These are phyloP conservation scores for Wallacemonas rigidus DNA, from an alignment of 208 protist genomes.

Conservation along the genomic window DNA sequence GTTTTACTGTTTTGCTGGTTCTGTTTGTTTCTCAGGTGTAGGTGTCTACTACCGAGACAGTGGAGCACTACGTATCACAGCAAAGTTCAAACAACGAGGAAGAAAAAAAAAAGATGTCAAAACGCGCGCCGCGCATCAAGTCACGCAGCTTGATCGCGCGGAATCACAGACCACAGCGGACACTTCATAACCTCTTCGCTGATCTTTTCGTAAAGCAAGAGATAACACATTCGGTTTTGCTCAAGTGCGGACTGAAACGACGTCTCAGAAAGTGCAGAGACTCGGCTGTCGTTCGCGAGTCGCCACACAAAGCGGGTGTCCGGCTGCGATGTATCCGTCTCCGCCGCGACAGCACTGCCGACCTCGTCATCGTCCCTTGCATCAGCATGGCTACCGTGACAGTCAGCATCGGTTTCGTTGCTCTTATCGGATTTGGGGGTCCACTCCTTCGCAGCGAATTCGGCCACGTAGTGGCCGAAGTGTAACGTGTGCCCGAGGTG, in stretches of 20 bases:
- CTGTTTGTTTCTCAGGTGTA: too few species aligned
- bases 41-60: too few species aligned
- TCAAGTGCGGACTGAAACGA: constrained; percentile 4
- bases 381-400: not conserved
- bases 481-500: constrained; percentile 55
- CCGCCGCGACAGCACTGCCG: not conserved
- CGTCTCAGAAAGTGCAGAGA: constrained; percentile 24
- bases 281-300: constrained; percentile 54
- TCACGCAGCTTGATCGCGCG: not conserved
- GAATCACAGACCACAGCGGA: constrained; percentile 50
- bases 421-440: too few species aligned
- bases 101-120: constrained; percentile 4
- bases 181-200: constrained; percentile 43
- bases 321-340: constrained; percentile 5
- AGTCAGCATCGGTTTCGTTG: not conserved
- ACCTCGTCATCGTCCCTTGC: not conserved
- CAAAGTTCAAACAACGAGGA: too few species aligned
- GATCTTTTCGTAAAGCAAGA: constrained; percentile 73
- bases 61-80: too few species aligned
- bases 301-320: constrained; percentile 32
- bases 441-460: constrained; percentile 34
- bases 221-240: constrained; percentile 36
- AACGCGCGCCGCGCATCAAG: too few species aligned
- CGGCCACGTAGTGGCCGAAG: constrained; percentile 69
- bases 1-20: too few species aligned